Evolutionary conservation across 192 early-diverging fungal genomes (phyloP).

Genomic region (Umbelopsis isabellina): DNA sequence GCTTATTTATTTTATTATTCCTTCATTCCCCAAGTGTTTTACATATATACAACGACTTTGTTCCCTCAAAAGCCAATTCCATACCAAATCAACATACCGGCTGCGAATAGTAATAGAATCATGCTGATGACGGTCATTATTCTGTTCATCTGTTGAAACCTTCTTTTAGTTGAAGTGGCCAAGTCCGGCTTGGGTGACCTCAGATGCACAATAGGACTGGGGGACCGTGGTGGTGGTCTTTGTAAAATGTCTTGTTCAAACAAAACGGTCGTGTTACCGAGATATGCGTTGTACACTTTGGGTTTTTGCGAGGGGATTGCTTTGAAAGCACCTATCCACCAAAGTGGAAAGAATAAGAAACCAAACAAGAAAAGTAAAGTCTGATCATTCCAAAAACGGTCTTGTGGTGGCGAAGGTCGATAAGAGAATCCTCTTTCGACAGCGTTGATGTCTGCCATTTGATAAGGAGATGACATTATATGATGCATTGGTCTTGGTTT

Average conservation of each 20-base stretch:
- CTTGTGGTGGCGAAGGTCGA: neutral
- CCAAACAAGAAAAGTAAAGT: slow-evolving; percentile 29
- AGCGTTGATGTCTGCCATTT: neutral
- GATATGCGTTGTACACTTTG: slow-evolving; percentile 1
- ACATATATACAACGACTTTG: no score
- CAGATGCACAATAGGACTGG: neutral
- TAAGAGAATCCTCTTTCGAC: neutral
- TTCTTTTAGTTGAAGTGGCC: neutral
- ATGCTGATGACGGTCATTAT: slow-evolving; percentile 2
- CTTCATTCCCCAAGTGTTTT: no score
- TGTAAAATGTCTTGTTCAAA: neutral
- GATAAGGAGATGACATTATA: neutral
- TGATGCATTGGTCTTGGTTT: neutral
- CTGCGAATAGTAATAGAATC: neutral
- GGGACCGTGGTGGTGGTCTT: neutral
- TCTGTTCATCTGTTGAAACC: neutral
- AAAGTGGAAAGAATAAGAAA: slow-evolving; percentile 26
- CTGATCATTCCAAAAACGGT: neutral
- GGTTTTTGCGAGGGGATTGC: neutral
- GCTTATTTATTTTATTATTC: no score
- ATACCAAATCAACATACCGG: slow-evolving; percentile 7
- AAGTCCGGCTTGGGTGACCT: no score
- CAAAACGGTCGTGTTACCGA: neutral
- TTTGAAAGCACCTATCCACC: slow-evolving; percentile 28
- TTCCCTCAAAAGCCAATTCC: neutral